Percentiles rank a stretch among this genome's conserved stretches.
Conservation (phyloP, 2,329 filamentous ascomycete species). For the Trichoderma citrinoviride region DNA sequence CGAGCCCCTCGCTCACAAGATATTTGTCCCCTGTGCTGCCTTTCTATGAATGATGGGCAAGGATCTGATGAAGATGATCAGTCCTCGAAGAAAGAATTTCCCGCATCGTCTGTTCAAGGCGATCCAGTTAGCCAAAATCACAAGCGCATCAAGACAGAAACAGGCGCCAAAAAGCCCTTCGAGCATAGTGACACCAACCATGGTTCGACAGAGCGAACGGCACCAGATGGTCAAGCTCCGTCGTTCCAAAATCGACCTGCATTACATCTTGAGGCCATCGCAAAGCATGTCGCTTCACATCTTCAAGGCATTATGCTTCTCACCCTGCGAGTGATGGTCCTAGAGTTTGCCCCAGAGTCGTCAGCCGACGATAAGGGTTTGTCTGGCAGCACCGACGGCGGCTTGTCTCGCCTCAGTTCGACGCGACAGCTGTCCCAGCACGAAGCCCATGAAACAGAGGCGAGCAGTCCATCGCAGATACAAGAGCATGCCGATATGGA, state of each 20-base stretch:
- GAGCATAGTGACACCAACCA: background rate
- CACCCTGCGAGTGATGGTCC: background rate
- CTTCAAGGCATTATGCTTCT: constrained; percentile 7
- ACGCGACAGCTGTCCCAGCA: background rate
- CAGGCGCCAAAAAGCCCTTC: background rate
- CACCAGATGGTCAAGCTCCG: background rate
- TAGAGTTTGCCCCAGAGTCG: background rate
- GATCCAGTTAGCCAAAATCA: background rate
- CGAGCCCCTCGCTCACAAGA: constrained; percentile 4
- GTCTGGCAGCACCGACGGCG: background rate
- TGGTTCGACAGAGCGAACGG: too few relatives aligned
- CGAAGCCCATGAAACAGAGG: background rate
- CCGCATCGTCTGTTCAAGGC: background rate
- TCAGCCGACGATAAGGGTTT: background rate
- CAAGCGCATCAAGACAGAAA: background rate
- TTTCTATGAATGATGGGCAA: background rate
- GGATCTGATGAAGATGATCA: background rate
- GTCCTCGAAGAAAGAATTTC: background rate
- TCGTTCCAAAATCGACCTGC: background rate
- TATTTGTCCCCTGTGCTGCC: background rate
- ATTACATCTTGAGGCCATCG: background rate
- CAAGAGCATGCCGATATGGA: background rate
- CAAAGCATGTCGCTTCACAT: background rate
- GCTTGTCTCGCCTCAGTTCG: background rate
- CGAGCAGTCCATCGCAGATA: accelerated